These are phyloP conservation scores for Pyrenochaeta sp. DNA, from an alignment of 2,329 filamentous ascomycete genomes.

Conservation along the genomic window DNA sequence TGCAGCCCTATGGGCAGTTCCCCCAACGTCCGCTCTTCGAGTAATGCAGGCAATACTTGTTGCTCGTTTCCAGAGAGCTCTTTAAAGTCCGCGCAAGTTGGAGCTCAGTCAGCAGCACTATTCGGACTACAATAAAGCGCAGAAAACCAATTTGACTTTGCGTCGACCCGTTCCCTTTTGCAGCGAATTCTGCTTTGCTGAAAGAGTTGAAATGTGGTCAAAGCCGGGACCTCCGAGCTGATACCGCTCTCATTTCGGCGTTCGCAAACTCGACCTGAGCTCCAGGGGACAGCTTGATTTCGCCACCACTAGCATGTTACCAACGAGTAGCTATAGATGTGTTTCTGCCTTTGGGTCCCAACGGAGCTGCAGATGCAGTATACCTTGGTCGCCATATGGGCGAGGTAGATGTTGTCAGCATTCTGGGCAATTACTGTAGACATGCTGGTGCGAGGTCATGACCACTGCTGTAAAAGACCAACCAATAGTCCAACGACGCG, in stretches of 20 bases:
- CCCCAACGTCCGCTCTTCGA: background rate
- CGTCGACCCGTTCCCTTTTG: background rate
- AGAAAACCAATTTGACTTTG: too few species aligned
- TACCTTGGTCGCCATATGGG: too few species aligned
- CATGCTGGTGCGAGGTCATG: too few species aligned
- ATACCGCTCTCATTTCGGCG: background rate
- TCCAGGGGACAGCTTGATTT: background rate
- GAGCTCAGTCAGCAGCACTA: background rate
- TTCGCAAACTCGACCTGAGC: background rate
- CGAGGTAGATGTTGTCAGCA: too few species aligned
- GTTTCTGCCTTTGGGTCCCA: background rate
- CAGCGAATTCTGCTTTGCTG: background rate
- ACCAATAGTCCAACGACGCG: too few species aligned
- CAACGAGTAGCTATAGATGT: background rate
- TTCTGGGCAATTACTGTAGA: too few species aligned
- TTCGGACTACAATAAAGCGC: background rate
- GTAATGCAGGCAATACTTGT: background rate
- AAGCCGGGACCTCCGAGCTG: background rate
- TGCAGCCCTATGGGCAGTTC: slow-evolving; percentile 13
- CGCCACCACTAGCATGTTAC: background rate
- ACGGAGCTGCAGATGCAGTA: too few species aligned
- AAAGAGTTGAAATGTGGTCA: background rate
- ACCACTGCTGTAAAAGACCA: too few species aligned
- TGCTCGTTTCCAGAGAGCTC: background rate
- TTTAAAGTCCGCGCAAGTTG: background rate